Base-by-base conservation (phyloP, 192 early-diverging fungal species). In the Coemansia sp. region DNA sequence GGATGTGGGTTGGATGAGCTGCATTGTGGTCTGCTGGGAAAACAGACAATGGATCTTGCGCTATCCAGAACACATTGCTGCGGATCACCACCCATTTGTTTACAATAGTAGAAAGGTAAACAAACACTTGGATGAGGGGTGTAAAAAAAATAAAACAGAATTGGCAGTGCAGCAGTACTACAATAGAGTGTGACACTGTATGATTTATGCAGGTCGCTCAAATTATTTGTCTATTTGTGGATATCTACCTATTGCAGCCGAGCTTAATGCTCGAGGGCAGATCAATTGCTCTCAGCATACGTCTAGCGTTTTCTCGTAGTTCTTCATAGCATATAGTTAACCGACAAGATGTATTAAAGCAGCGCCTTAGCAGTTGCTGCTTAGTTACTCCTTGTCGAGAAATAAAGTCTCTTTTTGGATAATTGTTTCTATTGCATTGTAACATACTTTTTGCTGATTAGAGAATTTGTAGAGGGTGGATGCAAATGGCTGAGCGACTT, bases 21-120 rank as follows among this genome's bases (percentile, higher is more conserved):
- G 38, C 38, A 44, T 44, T 44, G 38, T 44, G 38, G 16, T 16
- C 9, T 16, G 4, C 14, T 44, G 38, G 38, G 38, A 30, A 26
- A 14, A 48, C 22, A 24, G 58, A 49, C 58, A 38, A 59, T 59
- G 24, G 41, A 19, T 58, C 25, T 44, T 44, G 32, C 10, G 56
- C 25, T 58, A 44, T 58, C 32, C 44, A 58, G 56, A 44, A 44
- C 31, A 57, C 56, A 22, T 19, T 58, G 26, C 16, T 19, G 18
- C 28, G 22, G 41, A 59, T 59, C 58, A 19, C 27, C 14, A 9
- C 38, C 38, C 41, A 7, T 27, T 59, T 32, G 51, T 41, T 32
- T 56, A 56, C 41, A 38, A 44, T 44, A 44, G 16, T 14, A 16
- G 38, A 44, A 44, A 44, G 16, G 38, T 44, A 44, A 44, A 44